A percentile compares a stretch with the other conserved stretches of the same genome.
Evolutionary conservation across 129 eudicot genomes (phyloP).

Genomic region (Smallanthus sonchifolius): DNA sequence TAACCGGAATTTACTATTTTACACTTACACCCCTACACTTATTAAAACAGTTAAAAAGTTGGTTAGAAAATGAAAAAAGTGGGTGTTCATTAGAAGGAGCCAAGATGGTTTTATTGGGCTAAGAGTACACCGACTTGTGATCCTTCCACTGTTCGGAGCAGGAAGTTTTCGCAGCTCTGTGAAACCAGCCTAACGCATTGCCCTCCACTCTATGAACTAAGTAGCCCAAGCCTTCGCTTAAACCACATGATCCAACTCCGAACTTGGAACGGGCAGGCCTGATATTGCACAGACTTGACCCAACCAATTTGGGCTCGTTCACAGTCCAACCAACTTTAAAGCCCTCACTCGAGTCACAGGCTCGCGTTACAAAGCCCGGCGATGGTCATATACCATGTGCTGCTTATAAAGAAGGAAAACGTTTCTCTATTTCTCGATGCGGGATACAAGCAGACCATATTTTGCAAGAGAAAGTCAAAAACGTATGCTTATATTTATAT

Average conservation of each 20-base stretch:
- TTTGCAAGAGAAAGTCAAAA: too few relatives aligned
- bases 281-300: background rate
- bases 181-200: background rate
- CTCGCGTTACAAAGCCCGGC: background rate
- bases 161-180: background rate
- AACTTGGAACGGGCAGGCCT: background rate
- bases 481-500: too few relatives aligned
- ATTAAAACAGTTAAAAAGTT: too few relatives aligned
- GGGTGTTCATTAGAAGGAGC: conserved; percentile 1
- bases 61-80: background rate
- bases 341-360: background rate
- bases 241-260: background rate
- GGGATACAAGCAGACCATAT: background rate
- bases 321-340: background rate
- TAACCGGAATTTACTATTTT: background rate
- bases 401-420: background rate
- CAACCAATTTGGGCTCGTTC: background rate
- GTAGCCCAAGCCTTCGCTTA: background rate
- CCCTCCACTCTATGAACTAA: background rate
- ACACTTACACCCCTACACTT: conserved; percentile 1
- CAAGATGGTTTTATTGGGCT: background rate
- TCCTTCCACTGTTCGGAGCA: background rate
- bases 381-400: background rate
- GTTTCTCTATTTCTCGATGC: background rate
- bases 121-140: background rate